phyloP scores from a whole-genome alignment of 257 asterid genomes.

The Nyctanthes arbortristis region DNA sequence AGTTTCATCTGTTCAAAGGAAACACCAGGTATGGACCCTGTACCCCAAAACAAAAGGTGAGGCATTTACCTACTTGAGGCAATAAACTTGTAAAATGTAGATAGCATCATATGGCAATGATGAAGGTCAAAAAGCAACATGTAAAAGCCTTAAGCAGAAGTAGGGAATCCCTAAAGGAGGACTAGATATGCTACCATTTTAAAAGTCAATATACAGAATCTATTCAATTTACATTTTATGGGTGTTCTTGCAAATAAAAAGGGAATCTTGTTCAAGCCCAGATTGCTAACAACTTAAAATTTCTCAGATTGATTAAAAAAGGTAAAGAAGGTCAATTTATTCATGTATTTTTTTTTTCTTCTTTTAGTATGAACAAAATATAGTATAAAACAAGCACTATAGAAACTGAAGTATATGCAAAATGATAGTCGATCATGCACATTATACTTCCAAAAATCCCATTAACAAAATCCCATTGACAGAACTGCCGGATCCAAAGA shows the following conservation, averaged over 20 bases:
- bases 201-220: background rate
- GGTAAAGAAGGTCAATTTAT: background rate
- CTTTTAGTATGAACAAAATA: background rate
- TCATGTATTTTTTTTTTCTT: background rate
- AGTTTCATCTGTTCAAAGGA: conserved; percentile 89
- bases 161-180: background rate
- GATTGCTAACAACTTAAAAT: background rate
- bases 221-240: background rate
- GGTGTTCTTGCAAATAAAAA: background rate
- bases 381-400: background rate
- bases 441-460: background rate
- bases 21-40: conserved; percentile 93
- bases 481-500: background rate
- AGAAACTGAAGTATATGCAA: background rate
- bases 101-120: background rate
- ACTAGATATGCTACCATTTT: background rate
- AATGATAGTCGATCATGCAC: background rate
- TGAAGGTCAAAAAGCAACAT: background rate
- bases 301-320: background rate
- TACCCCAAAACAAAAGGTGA: conserved; percentile 13
- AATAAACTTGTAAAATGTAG: background rate
- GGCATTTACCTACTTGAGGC: conserved; percentile 1
- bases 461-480: background rate
- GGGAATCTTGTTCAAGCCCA: background rate
- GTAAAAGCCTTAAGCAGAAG: background rate